Evolutionary conservation across 495 filamentous ascomycete genomes (phyloP).

Genomic region (Hapsidospora chrysogenum): DNA sequence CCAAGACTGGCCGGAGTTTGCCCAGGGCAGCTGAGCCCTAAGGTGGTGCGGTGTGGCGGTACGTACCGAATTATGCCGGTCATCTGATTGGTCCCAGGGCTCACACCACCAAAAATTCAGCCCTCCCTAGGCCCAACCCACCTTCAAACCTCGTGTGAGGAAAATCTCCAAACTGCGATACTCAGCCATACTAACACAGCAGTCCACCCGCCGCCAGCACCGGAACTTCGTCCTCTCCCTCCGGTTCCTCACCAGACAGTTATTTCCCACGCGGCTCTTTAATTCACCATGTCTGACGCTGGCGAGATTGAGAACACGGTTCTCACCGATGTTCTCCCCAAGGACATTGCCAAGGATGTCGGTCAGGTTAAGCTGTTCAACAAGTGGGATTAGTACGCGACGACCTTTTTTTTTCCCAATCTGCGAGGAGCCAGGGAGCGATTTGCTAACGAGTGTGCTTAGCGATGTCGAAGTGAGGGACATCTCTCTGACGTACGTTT

Average conservation of each 20-base stretch:
- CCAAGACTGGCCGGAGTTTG: constrained; percentile 2
- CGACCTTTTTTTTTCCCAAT: too few species aligned
- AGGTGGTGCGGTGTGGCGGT: neutral
- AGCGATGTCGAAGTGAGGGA: constrained; percentile 98
- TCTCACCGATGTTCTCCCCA: constrained; percentile 73
- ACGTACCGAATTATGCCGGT: constrained; percentile 3
- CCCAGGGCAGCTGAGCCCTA: constrained; percentile 6
- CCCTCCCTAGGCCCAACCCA: constrained; percentile 1
- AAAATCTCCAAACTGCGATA: constrained; percentile 3
- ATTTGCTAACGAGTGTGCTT: too few species aligned
- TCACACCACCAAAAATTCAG: constrained; percentile 5
- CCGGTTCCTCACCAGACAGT: too few species aligned
- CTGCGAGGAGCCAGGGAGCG: too few species aligned
- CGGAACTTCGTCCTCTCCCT: constrained; percentile 3
- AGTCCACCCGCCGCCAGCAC: constrained; percentile 2
- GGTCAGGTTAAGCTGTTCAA: constrained; percentile 95
- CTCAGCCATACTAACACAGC: constrained; percentile 3
- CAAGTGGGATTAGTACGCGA: constrained; percentile 65
- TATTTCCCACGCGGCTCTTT: too few species aligned
- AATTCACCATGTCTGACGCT: constrained; percentile 84
- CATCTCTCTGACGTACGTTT: constrained; percentile 94
- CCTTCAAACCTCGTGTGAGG: neutral
- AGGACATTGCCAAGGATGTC: constrained; percentile 81
- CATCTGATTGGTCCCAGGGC: constrained; percentile 4
- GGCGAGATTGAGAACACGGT: constrained; percentile 71